Conservation (phyloP, 345 rosid species). For the Salix dunnii region DNA sequence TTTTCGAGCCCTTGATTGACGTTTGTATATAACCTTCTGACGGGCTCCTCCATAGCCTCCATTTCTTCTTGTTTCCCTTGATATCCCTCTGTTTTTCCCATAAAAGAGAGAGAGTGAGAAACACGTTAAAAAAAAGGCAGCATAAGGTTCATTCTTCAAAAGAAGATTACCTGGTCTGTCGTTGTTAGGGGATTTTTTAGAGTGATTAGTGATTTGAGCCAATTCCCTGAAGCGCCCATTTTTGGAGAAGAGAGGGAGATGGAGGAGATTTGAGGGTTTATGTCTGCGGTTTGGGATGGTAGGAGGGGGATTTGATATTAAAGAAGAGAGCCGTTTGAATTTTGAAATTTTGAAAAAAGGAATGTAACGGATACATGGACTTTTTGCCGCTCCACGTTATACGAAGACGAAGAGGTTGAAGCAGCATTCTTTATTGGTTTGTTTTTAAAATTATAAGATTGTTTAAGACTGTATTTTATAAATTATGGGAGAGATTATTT, state of each 20-base stretch:
- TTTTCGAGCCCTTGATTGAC: slow-evolving; percentile 41
- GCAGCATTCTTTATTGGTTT: too few species aligned
- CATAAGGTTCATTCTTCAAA: too few species aligned
- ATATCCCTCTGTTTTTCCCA: slow-evolving; percentile 41
- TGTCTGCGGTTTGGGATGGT: neutral
- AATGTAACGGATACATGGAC: slow-evolving; percentile 32
- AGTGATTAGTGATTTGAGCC: slow-evolving; percentile 62
- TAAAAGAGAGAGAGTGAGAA: slow-evolving; percentile 1
- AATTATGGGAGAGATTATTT: too few species aligned
- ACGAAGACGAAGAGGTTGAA: neutral
- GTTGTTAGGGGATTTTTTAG: slow-evolving; percentile 35
- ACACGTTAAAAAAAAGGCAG: neutral
- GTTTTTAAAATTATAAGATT: too few species aligned
- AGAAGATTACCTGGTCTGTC: slow-evolving; percentile 40
- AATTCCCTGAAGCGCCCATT: slow-evolving; percentile 76
- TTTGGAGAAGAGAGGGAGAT: neutral
- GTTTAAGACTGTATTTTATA: too few species aligned
- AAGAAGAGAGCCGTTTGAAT: slow-evolving; percentile 30
- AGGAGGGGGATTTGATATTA: neutral
- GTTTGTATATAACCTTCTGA: slow-evolving; percentile 55
- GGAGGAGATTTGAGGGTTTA: neutral
- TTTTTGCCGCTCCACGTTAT: slow-evolving; percentile 2
- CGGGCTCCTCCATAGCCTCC: slow-evolving; percentile 90
- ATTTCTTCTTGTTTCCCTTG: slow-evolving; percentile 62
- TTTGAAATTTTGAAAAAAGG: slow-evolving; percentile 44